These are phyloP conservation scores for Brassica napus DNA, from an alignment of 345 rosid species.

Conservation along the genomic window Da-Ae NC_063438.1:29084501-29085000, in stretches of 20 bases:
- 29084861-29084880: conserved; percentile 74
- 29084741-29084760: conserved; percentile 70
- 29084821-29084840: conserved; percentile 75
- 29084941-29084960: conserved; percentile 56
- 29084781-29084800: conserved; percentile 74
- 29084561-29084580: conserved; percentile 18
- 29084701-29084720: conserved; percentile 31
- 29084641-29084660: conserved; percentile 9
- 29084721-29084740: conserved; percentile 68
- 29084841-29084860: conserved; percentile 71
- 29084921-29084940: conserved; percentile 58
- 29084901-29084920: conserved; percentile 52
- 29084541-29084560: conserved; percentile 1
- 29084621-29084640: background rate
- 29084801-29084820: conserved; percentile 56
- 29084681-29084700: background rate
- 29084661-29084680: background rate
- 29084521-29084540: background rate
- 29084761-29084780: conserved; percentile 88
- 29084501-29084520: background rate
- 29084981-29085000: conserved; percentile 47
- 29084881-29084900: conserved; percentile 76
- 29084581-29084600: conserved; percentile 12
- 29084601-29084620: background rate
- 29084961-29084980: conserved; percentile 73